These are phyloP conservation scores for Picochlorum sp. DNA, from an alignment of 139 green algal species.

Conservation along the genomic window DNA sequence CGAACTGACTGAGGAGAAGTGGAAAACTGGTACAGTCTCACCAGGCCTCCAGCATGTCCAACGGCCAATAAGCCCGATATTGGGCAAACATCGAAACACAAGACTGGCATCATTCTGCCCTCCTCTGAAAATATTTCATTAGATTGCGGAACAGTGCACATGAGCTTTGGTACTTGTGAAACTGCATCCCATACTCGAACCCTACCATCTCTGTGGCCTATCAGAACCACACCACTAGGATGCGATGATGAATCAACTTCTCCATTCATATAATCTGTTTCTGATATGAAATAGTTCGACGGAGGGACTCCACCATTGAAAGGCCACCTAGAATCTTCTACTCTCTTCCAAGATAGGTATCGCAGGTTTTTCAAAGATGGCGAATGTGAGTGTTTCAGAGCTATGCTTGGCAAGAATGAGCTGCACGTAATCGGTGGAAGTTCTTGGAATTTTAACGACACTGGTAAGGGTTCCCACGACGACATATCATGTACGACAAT, in stretches of 20 bases:
- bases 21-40: conserved; percentile 41
- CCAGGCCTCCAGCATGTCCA: conserved; percentile 31
- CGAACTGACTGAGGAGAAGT: conserved; percentile 15
- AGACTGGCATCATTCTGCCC: conserved; percentile 23
- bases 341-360: neutral
- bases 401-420: conserved; percentile 12
- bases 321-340: conserved; percentile 18
- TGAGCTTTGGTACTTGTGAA: conserved; percentile 24
- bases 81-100: conserved; percentile 28
- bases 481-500: conserved; percentile 54
- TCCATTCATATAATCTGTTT: neutral
- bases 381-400: neutral
- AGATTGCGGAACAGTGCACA: conserved; percentile 30
- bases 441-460: conserved; percentile 43
- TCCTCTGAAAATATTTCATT: conserved; percentile 14
- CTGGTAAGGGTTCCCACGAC: conserved; percentile 32
- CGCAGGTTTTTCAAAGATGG: neutral
- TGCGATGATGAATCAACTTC: conserved; percentile 9
- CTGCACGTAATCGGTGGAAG: conserved; percentile 31
- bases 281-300: neutral
- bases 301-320: conserved; percentile 20
- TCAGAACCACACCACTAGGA: conserved; percentile 28
- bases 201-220: conserved; percentile 38
- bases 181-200: conserved; percentile 41
- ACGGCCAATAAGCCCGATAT: conserved; percentile 34